phyloP scores from a whole-genome alignment of 169 alveolate genomes.

The Cardiosporidium cionae region DNA sequence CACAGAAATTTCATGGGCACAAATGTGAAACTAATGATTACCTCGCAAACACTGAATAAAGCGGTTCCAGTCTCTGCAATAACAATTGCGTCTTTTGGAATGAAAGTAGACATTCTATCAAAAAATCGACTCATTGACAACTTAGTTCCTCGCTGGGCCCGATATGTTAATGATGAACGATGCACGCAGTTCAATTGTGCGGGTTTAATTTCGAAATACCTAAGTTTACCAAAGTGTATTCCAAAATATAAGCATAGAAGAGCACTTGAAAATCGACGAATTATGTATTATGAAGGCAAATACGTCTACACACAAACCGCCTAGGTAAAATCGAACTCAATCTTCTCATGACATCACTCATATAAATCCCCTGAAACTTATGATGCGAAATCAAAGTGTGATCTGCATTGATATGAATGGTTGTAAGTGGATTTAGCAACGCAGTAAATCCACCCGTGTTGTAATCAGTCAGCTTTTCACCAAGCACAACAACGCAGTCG shows the following conservation, averaged over 20 bases:
- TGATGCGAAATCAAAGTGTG: neutral
- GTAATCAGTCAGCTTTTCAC: slow-evolving; percentile 46
- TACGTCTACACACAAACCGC: no score
- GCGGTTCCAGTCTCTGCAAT: slow-evolving; percentile 39
- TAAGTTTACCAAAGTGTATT: no score
- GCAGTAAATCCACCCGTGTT: slow-evolving; percentile 47
- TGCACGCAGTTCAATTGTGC: neutral
- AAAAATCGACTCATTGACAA: slow-evolving; percentile 25
- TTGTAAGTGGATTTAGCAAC: neutral
- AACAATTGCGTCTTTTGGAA: slow-evolving; percentile 32
- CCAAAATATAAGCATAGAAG: no score
- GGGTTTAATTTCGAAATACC: neutral
- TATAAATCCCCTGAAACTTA: neutral
- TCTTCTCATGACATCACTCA: neutral
- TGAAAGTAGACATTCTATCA: slow-evolving; percentile 28
- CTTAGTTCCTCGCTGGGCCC: neutral
- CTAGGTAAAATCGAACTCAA: neutral
- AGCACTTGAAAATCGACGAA: no score
- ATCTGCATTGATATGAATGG: neutral
- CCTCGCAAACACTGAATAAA: neutral
- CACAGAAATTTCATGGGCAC: no score
- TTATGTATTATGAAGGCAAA: no score
- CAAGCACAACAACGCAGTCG: slow-evolving; percentile 43
- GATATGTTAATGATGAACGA: neutral
- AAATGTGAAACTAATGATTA: no score